A percentile compares a stretch with the other conserved stretches of the same genome.
Evolutionary conservation across 495 filamentous ascomycete species (phyloP).

Genomic region (Aspergillus mulundensis): DNA sequence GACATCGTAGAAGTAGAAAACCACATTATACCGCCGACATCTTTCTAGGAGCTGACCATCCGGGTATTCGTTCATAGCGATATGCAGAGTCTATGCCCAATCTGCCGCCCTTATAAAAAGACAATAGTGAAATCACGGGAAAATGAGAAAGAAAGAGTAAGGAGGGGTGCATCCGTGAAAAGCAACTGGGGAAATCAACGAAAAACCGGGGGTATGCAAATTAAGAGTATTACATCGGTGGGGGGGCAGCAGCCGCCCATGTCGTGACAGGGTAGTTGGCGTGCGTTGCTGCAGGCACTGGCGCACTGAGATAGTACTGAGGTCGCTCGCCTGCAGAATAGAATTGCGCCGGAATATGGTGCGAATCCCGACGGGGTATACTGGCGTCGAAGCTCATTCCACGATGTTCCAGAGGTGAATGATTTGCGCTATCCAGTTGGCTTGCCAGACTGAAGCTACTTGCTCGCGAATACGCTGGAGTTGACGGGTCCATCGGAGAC

Average conservation of each 20-base stretch:
- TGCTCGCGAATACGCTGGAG: conserved; percentile 35
- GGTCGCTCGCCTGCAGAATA: conserved; percentile 30
- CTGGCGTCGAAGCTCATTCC: conserved; percentile 34
- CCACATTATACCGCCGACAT: conserved; percentile 18
- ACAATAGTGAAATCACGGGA: conserved; percentile 10
- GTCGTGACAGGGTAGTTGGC: conserved; percentile 36
- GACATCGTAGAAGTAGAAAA: conserved; percentile 18
- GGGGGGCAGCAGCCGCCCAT: conserved; percentile 41
- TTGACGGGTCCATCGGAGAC: conserved; percentile 40
- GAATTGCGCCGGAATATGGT: conserved; percentile 33
- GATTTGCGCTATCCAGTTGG: conserved; percentile 29
- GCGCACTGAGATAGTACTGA: conserved; percentile 35
- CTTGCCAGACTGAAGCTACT: conserved; percentile 38
- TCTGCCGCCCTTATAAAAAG: conserved; percentile 22
- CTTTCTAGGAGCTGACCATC: conserved; percentile 23
- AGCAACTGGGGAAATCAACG: neutral
- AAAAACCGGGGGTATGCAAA: neutral
- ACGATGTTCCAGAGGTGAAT: conserved; percentile 31
- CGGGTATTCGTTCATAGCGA: conserved; percentile 21
- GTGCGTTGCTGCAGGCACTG: conserved; percentile 27
- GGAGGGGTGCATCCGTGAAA: neutral
- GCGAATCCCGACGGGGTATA: conserved; percentile 40
- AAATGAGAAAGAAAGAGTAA: conserved; percentile 9
- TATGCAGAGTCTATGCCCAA: conserved; percentile 25
- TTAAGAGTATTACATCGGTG: conserved; percentile 34